Evolutionary conservation across 371 early-diverging fungal genomes (phyloP).

Genomic region (Polyrhizophydium stewartii): DNA sequence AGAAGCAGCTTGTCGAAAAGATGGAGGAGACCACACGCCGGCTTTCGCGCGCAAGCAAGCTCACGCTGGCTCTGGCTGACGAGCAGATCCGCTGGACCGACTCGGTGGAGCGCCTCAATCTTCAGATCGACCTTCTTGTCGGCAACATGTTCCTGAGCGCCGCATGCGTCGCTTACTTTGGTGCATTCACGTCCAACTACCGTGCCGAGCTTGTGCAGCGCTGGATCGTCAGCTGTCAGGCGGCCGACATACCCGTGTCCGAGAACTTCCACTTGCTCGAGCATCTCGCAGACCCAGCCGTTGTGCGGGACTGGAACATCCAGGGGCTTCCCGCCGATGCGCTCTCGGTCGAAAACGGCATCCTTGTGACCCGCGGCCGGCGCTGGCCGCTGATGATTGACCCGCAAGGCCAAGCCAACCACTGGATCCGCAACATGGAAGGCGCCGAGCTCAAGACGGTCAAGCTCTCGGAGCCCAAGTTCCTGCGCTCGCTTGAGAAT

Average conservation of each 20-base stretch:
- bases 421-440: slow-evolving; percentile 50
- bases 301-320: slow-evolving; percentile 56
- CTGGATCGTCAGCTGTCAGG: slow-evolving; percentile 42
- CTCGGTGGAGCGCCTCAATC: slow-evolving; percentile 36
- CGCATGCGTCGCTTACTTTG: slow-evolving; percentile 46
- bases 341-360: slow-evolving; percentile 52
- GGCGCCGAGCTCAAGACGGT: slow-evolving; percentile 41
- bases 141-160: slow-evolving; percentile 52
- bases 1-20: slow-evolving; percentile 42
- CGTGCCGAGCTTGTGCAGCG: slow-evolving; percentile 32
- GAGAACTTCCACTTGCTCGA: slow-evolving; percentile 39
- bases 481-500: slow-evolving; percentile 47
- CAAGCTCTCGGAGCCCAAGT: slow-evolving; percentile 45
- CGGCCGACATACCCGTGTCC: slow-evolving; percentile 48
- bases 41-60: slow-evolving; percentile 42
- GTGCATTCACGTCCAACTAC: slow-evolving; percentile 49
- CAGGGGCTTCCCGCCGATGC: slow-evolving; percentile 51
- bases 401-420: slow-evolving; percentile 56
- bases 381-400: slow-evolving; percentile 61
- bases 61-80: slow-evolving; percentile 48
- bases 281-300: slow-evolving; percentile 42
- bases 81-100: slow-evolving; percentile 56
- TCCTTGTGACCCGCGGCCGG: slow-evolving; percentile 47
- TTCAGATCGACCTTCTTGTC: slow-evolving; percentile 40
- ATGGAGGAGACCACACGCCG: slow-evolving; percentile 52